Evolutionary conservation across 805 yeast species (phyloP), one percentile per base, ranked within the genome.

Genomic region (Lipomyces yamadae): DNA sequence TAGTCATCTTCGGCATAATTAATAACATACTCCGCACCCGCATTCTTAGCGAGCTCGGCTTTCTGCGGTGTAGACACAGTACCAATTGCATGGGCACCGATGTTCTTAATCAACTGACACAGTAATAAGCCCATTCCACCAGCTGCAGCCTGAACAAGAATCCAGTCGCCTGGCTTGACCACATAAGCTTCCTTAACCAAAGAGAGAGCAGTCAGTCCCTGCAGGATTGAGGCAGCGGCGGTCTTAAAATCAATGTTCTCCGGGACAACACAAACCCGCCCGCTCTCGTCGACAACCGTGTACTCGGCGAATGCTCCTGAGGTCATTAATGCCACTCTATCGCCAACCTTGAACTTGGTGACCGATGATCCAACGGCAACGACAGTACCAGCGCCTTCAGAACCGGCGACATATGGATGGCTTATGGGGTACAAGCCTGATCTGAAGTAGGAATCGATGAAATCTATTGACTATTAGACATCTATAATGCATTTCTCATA

Each of bases 81-180:
- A 2, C 96, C 97, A 78, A 93, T 92, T 57, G 87, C 92, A 70
- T 85, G 87, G 3, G 92, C 97, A 29, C 97, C 96, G 59, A 80
- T 81, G 32, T 78, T 74, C 37, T 81, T 77, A 60, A 89, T 78
- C 77, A 92, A 79, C 76, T 92, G 97, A 60, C 82, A 81, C 62
- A 92, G 79, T 24, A 91, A 72, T 61, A 85, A 82, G 4, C 98
- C 98, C 60, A 91, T 94, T 64, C 98, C 97, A 57, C 98, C 98
- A 2, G 98, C 97, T 6, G 97, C 97, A 3, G 98, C 98, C 80
- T 92, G 91, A 33, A 91, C 87, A 58, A 93, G 81, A 56, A 90
- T 84, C 72, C 78, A 83, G 66, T 94, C 97, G 62, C 86, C 93
- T 75, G 84, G 80, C 72, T 90, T 76, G 52, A 91, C 89, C 1